Base-by-base conservation (phyloP, 495 filamentous ascomycete species). In the Neurospora sp. region DNA sequence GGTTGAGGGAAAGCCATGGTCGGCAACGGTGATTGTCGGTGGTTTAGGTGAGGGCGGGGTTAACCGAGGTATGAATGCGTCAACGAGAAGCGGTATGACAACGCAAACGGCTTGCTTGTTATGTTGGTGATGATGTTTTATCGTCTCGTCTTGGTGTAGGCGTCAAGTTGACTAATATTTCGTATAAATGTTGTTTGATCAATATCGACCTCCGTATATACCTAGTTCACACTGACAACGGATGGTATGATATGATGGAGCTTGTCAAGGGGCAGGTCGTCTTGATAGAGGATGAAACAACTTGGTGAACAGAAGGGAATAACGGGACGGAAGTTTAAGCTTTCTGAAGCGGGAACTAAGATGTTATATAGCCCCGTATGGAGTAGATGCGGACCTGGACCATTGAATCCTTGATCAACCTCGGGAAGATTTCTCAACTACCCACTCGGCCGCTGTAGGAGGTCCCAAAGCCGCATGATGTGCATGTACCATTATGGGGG, bases 1-100 rank as follows among this genome's bases (percentile, higher is more conserved):
- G 75, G 54, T 44, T 62, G 74, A 18, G 72, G 59, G 20, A 75
- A 78, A 11, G 79, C 78, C 80, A 82, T 82, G 69, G 39, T 73
- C 41, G 42, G 75, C 18, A 69, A 37, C 27, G 10, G 44, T 35
- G 46, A n/a, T 70, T 69, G 23, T 74, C 69, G 20, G 20, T 69
- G 27, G 37, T 16, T 20, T 14, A 48, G 39, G n/a, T 27, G 69
- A 54, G 46, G 69, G 41, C 41, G 39, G 37, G 5, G 2, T 37
- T 18, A 20, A 37, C 12, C 4, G 7, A 18, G n/a, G 31, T 37
- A 41, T 59, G 46, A 39, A 35, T 72, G 54, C 42, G 66, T 40
- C 69, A 48, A 73, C 27, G 27, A 66, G 54, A 23, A 37, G 27
- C 54, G 27, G 1, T 35, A 66, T 35, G 27, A 37, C 12, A 18